These are phyloP conservation scores for Saturnispora hagleri DNA, from an alignment of 805 yeast species.

Conservation along the genomic window DNA sequence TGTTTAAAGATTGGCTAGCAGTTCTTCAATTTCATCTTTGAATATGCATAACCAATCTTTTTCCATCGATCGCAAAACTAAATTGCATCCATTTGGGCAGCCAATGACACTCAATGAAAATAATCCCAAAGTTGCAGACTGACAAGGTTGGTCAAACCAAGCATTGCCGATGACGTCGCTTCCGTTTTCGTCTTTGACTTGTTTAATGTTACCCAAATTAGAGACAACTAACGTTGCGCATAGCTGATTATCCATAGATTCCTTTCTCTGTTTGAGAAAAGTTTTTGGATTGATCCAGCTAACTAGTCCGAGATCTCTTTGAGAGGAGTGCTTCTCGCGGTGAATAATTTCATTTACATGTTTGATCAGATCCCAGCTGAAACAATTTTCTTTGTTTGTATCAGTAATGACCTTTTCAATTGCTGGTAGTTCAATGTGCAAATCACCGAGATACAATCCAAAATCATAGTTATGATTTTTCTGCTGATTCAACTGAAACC, in stretches of 20 bases:
- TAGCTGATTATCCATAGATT: constrained; percentile 3
- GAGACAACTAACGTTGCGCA: constrained; percentile 14
- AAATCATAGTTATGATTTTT: constrained; percentile 1
- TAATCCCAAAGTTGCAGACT: constrained; percentile 9
- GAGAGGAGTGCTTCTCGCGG: constrained; percentile 4
- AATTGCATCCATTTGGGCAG: constrained; percentile 7
- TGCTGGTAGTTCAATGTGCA: constrained; percentile 9
- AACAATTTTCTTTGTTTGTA: neutral
- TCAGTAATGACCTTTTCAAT: constrained; percentile 2
- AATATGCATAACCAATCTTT: constrained; percentile 7
- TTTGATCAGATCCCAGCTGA: constrained; percentile 11
- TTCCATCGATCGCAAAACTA: constrained; percentile 1
- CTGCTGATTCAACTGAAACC: constrained; percentile 3
- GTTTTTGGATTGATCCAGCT: constrained; percentile 8
- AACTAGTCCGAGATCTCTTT: constrained; percentile 10
- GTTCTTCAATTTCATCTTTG: constrained; percentile 1
- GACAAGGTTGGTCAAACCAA: constrained; percentile 12
- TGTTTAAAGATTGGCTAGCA: neutral
- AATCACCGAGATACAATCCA: constrained; percentile 12
- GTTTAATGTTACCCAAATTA: constrained; percentile 3
- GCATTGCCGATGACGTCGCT: constrained; percentile 5
- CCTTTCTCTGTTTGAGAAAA: constrained; percentile 6
- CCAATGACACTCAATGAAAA: constrained; percentile 12
- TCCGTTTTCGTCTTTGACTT: neutral
- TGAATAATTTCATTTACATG: constrained; percentile 10